Percentiles rank a stretch among this genome's conserved stretches.
Conservation (phyloP, 148 eudicot species). For the Rhododendron kiyosumense region DNA sequence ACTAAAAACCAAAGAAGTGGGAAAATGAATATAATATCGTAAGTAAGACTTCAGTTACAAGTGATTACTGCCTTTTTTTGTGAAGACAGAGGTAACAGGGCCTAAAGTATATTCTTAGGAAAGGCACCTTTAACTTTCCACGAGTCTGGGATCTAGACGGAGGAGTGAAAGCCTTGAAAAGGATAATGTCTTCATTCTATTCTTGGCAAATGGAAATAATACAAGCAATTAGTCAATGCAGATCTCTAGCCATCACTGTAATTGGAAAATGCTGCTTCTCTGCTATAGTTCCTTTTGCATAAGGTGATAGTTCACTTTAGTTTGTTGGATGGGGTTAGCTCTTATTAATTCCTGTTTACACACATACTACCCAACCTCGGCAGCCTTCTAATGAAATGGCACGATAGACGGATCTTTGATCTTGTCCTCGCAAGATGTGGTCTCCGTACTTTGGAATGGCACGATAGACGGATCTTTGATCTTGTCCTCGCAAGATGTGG, state of each 20-base stretch:
- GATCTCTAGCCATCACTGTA: background rate
- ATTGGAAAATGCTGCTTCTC: background rate
- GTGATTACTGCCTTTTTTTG: background rate
- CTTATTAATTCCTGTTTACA: background rate
- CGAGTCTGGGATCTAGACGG: background rate
- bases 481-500: background rate
- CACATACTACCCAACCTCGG: background rate
- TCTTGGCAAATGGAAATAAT: background rate
- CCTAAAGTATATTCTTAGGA: background rate
- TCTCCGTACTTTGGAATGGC: background rate
- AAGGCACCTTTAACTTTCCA: background rate
- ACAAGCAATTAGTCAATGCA: background rate
- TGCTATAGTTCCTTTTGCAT: background rate
- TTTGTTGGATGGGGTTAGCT: background rate
- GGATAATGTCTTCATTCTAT: background rate
- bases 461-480: background rate
- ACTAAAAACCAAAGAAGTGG: background rate
- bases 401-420: background rate
- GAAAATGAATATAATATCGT: background rate
- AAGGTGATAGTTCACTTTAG: background rate
- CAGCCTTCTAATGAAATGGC: constrained; percentile 1
- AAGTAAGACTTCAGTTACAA: background rate
- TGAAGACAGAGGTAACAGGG: background rate
- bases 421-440: background rate
- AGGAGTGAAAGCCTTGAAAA: background rate